phyloP scores from a whole-genome alignment of 1,284 basidiomycete genomes.

The Melampsora americana region DNA sequence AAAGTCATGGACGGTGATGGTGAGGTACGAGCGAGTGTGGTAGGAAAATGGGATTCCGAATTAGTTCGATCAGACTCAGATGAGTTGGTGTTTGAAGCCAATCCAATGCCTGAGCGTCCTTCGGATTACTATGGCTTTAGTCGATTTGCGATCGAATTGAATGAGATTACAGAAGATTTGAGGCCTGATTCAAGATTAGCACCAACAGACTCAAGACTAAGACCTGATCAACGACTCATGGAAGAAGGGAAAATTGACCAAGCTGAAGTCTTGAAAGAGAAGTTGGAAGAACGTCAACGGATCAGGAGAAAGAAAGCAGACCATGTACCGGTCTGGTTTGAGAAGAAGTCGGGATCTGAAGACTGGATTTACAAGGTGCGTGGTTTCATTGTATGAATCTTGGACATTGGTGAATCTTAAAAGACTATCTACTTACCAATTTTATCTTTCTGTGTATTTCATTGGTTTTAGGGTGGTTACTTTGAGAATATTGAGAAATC shows the following conservation, averaged over 20 bases:
- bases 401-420: neutral
- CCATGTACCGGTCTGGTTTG: slow-evolving; percentile 24
- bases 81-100: slow-evolving; percentile 15
- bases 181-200: slow-evolving; percentile 58
- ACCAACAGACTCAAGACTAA: slow-evolving; percentile 76
- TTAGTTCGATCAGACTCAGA: slow-evolving; percentile 47
- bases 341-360: slow-evolving; percentile 9
- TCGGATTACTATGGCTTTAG: slow-evolving; percentile 81
- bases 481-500: slow-evolving; percentile 15
- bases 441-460: neutral
- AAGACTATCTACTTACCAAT: neutral
- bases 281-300: slow-evolving; percentile 64
- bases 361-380: slow-evolving; percentile 37
- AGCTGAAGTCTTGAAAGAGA: slow-evolving; percentile 72
- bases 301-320: slow-evolving; percentile 54
- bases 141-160: slow-evolving; percentile 71
- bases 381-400: neutral
- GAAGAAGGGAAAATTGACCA: slow-evolving; percentile 74
- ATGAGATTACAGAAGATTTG: slow-evolving; percentile 62
- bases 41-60: slow-evolving; percentile 43
- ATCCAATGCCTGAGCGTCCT: slow-evolving; percentile 47
- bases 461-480: slow-evolving; percentile 30
- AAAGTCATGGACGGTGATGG: slow-evolving; percentile 34
- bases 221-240: slow-evolving; percentile 80
- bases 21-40: slow-evolving; percentile 46